Evolutionary conservation across 2,329 filamentous ascomycete species (phyloP).

Genomic region (Pleomassaria siparia): DNA sequence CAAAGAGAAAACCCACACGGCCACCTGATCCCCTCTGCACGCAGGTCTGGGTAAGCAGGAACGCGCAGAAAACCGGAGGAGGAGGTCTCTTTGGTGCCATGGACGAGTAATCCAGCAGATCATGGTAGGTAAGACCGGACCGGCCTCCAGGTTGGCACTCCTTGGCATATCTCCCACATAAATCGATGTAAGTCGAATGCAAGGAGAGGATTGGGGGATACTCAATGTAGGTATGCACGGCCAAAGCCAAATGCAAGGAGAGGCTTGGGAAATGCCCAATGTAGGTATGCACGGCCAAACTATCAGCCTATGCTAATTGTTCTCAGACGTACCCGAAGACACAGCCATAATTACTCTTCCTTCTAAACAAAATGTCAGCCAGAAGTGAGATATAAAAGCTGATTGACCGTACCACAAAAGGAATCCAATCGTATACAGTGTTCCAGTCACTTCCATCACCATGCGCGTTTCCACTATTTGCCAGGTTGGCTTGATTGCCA

Average conservation of each 20-base stretch:
- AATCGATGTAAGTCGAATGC: neutral
- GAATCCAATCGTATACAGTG: neutral
- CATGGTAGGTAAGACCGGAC: neutral
- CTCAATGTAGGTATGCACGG: neutral
- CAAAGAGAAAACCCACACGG: neutral
- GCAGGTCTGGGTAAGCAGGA: neutral
- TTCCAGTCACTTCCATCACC: constrained; percentile 1
- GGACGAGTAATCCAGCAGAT: neutral
- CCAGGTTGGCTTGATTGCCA: constrained; percentile 12
- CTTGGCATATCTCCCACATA: neutral
- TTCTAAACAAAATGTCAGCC: neutral
- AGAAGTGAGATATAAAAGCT: neutral
- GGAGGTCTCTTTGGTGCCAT: neutral
- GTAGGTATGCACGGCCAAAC: neutral
- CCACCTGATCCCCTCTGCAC: neutral
- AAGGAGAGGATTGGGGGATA: neutral
- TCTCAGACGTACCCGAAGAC: neutral
- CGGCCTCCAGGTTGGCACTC: neutral
- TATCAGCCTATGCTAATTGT: neutral
- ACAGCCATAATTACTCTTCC: neutral
- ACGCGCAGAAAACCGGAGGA: neutral
- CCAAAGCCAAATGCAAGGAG: neutral
- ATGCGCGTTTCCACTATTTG: constrained; percentile 12
- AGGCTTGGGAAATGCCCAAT: neutral
- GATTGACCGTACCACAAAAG: neutral